Percentiles rank a stretch among this genome's conserved stretches.
Conservation (phyloP, 371 early-diverging fungal genomes). For the Mucor sp. region DNA sequence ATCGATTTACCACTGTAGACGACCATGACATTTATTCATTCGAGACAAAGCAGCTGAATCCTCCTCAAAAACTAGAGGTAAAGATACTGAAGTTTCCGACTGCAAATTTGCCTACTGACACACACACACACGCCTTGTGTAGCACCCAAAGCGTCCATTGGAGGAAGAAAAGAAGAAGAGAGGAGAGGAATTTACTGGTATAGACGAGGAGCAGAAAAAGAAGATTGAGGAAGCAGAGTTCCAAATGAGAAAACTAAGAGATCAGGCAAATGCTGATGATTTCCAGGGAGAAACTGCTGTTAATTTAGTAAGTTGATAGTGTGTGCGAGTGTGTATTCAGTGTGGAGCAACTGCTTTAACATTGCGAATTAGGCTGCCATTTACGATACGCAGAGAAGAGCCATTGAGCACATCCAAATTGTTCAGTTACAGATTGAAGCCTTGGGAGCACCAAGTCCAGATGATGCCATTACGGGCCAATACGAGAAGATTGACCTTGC, state of each 20-base stretch:
- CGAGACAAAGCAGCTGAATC: slow-evolving; percentile 76
- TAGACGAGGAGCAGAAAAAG: slow-evolving; percentile 54
- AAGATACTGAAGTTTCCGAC: slow-evolving; percentile 1
- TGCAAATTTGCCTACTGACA: not conserved
- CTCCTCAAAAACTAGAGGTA: slow-evolving; percentile 53
- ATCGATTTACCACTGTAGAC: slow-evolving; percentile 42
- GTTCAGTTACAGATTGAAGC: slow-evolving; percentile 60
- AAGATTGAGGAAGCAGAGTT: slow-evolving; percentile 61
- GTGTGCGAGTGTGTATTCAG: too few species aligned
- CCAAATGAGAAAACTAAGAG: slow-evolving; percentile 41
- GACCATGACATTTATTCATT: slow-evolving; percentile 81
- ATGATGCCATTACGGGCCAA: slow-evolving; percentile 28
- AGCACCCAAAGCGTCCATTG: slow-evolving; percentile 56
- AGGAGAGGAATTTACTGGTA: slow-evolving; percentile 55
- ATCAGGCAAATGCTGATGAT: slow-evolving; percentile 25
- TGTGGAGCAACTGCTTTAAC: not conserved
- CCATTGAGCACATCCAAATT: slow-evolving; percentile 67
- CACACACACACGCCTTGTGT: not conserved
- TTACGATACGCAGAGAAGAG: slow-evolving; percentile 67
- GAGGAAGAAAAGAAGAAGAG: slow-evolving; percentile 63
- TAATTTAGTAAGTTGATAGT: slow-evolving; percentile 27
- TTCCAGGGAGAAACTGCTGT: slow-evolving; percentile 26
- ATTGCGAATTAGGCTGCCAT: slow-evolving; percentile 34
- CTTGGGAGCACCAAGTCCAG: slow-evolving; percentile 53
- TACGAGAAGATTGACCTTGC: slow-evolving; percentile 18